Conservation (phyloP, 2,329 filamentous ascomycete genomes). For the Endoconidiophora laricicola region DNA sequence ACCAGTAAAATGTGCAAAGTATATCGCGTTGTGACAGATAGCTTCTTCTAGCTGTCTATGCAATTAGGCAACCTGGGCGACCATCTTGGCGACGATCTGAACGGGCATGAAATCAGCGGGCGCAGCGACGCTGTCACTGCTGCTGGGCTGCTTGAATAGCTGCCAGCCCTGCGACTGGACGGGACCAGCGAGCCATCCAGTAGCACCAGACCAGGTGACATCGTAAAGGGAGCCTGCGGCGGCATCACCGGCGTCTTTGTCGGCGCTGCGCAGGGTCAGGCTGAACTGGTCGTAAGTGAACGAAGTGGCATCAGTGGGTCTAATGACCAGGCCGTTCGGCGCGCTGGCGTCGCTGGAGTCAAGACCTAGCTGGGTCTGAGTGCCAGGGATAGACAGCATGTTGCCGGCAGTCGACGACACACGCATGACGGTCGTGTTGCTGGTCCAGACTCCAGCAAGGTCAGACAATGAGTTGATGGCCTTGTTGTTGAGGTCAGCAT, state of each 20-base stretch:
- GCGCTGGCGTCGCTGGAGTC: neutral
- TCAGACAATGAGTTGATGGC: neutral
- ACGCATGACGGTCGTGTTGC: neutral
- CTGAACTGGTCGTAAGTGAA: conserved; percentile 1
- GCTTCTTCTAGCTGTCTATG: no score
- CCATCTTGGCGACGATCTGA: conserved; percentile 8
- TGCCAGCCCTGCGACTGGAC: neutral
- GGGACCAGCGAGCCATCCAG: conserved; percentile 8
- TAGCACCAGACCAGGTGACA: neutral
- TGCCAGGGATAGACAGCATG: neutral
- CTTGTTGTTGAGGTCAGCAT: conserved; percentile 7
- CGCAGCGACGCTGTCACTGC: neutral
- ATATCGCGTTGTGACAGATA: no score
- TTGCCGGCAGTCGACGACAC: conserved; percentile 1
- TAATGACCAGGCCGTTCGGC: neutral
- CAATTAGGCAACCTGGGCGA: neutral
- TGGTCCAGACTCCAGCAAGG: conserved; percentile 6
- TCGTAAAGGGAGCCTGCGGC: neutral
- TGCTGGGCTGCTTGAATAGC: neutral
- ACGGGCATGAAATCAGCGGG: conserved; percentile 5
- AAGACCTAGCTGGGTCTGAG: neutral
- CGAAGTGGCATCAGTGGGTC: neutral
- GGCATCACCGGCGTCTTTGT: neutral
- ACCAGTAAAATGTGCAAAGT: no score
- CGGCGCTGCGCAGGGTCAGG: neutral